Conservation (phyloP, 139 green algal species). For the Gonium pectorale region DNA sequence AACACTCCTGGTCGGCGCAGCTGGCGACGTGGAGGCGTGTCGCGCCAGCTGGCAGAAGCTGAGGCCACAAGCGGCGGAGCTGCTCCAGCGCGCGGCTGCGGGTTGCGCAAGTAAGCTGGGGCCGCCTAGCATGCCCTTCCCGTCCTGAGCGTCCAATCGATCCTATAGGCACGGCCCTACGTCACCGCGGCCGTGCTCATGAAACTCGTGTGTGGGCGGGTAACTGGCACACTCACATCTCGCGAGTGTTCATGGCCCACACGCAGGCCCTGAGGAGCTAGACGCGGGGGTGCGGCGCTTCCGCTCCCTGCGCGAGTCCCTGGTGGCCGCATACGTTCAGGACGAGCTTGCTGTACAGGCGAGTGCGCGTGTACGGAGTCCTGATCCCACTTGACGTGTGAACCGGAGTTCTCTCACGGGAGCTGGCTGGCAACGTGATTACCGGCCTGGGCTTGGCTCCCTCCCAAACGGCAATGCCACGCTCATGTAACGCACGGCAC, state of each 20-base stretch:
- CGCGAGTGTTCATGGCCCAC: background rate
- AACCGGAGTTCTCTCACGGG: no score
- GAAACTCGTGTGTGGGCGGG: background rate
- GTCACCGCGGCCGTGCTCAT: no score
- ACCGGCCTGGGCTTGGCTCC: no score
- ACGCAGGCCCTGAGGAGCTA: background rate
- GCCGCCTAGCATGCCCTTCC: background rate
- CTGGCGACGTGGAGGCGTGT: constrained; percentile 22
- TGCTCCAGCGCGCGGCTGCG: background rate
- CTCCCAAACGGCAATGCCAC: no score
- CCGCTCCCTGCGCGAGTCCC: constrained; percentile 19
- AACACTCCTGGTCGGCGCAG: background rate
- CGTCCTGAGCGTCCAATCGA: background rate
- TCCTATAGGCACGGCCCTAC: no score
- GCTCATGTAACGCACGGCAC: no score
- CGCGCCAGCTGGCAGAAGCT: background rate
- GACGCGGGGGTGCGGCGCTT: constrained; percentile 12
- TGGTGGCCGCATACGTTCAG: constrained; percentile 22
- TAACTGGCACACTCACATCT: background rate
- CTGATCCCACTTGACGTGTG: no score
- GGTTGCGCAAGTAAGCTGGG: background rate
- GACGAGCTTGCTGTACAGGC: constrained; percentile 11
- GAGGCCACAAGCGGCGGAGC: background rate
- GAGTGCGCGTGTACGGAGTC: no score
- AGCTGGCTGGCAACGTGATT: no score